phyloP scores from a whole-genome alignment of 2,329 filamentous ascomycete species.

The Colletotrichum echinochloae region DNA sequence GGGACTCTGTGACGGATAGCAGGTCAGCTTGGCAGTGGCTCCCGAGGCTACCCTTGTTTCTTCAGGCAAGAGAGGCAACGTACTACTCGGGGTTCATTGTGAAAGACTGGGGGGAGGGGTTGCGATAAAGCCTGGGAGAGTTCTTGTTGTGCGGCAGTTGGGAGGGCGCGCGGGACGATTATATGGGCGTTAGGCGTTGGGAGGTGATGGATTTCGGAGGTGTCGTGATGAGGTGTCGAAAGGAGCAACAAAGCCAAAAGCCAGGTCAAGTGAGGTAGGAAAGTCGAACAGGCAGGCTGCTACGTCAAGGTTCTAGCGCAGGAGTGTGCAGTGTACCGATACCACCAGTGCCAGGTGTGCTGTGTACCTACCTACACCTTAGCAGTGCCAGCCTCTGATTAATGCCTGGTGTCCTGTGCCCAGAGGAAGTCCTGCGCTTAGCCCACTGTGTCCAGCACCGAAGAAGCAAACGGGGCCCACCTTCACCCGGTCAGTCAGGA shows the following conservation, averaged over 20 bases:
- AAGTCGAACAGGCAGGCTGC: slow-evolving; percentile 39
- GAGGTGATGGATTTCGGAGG: slow-evolving; percentile 33
- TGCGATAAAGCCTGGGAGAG: slow-evolving; percentile 29
- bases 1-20: slow-evolving; percentile 31
- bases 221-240: slow-evolving; percentile 41
- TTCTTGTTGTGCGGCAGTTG: slow-evolving; percentile 18
- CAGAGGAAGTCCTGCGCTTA: slow-evolving; percentile 26
- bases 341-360: not conserved
- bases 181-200: slow-evolving; percentile 33
- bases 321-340: slow-evolving; percentile 1
- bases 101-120: slow-evolving; percentile 49
- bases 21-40: slow-evolving; percentile 42
- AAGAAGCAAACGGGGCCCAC: slow-evolving; percentile 34
- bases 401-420: slow-evolving; percentile 22
- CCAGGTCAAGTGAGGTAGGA: slow-evolving; percentile 38
- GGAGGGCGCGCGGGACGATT: slow-evolving; percentile 22
- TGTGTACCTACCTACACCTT: not conserved
- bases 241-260: slow-evolving; percentile 34
- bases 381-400: slow-evolving; percentile 21
- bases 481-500: slow-evolving; percentile 11
- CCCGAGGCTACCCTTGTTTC: slow-evolving; percentile 25
- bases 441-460: slow-evolving; percentile 1
- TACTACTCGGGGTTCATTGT: slow-evolving; percentile 96
- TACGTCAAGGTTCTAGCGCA: slow-evolving; percentile 40
- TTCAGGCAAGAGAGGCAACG: slow-evolving; percentile 54